Evolutionary conservation across 2,329 filamentous ascomycete species (phyloP), one percentile per base, ranked within the genome.

Genomic region (Mycosphaerella arachidis): DNA sequence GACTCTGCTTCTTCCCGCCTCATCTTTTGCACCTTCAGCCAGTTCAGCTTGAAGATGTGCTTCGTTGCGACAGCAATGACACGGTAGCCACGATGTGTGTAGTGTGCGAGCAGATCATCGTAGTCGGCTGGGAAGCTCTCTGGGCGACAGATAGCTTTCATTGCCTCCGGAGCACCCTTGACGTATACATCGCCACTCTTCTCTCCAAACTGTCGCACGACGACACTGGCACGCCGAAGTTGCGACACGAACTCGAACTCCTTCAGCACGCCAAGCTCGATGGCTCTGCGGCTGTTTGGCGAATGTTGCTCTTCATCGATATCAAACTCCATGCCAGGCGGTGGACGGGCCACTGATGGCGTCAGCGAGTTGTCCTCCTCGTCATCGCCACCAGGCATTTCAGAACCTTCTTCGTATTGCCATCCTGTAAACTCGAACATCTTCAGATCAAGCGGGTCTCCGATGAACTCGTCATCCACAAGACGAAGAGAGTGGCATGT

Each of bases 341-440:
- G 91, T 5, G 94, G 93, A 56, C 90, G 84, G 27, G 93, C 93
- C 62, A 97, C 86, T 1, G 94, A 93, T n/a, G 93, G 94, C 0
- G 89, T 87, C 40, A 97, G 82, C 7, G 87, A 86, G 4, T 83
- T 81, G 68, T 88, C 87, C 59, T 92, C 89, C 51, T 93, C 90
- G 20, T 91, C 87, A 53, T 89, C 86, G 46, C 81, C 81, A 30
- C 82, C 83, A 6, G 66, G 63, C 27, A 81, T 82, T 66, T 92
- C 87, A 50, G 86, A 86, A 1, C 92, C 91, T 78, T 99, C 94
- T 72, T 96, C 90, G 67, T 91, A 99, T 3, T 85, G 84, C 94
- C 94, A 99, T 6, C 84, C 84, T 0, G 94, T 97, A 67, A 96
- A 99, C 65, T 96, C 88, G 72, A 99, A 99, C 94, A 99, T 99